phyloP scores from a whole-genome alignment of 2,329 filamentous ascomycete genomes.

The Nannizziopsis arthrosporioides region DNA sequence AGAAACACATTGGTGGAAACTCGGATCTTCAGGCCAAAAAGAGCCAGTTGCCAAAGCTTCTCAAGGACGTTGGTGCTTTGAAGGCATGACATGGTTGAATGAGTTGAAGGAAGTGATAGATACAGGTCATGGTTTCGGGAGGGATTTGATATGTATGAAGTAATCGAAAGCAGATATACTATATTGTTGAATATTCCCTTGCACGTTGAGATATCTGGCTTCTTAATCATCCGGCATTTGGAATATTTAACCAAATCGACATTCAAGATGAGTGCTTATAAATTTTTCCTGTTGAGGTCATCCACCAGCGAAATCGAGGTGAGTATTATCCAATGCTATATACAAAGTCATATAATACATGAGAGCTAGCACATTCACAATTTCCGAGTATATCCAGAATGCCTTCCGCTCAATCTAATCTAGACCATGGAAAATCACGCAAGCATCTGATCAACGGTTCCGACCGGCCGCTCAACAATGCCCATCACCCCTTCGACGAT shows the following conservation, averaged over 20 bases:
- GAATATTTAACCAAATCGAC: too few relatives aligned
- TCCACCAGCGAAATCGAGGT: too few relatives aligned
- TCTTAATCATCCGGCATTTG: too few relatives aligned
- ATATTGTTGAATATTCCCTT: too few relatives aligned
- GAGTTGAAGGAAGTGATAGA: too few relatives aligned
- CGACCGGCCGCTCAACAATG: constrained; percentile 77
- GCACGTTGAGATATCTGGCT: too few relatives aligned
- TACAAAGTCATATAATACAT: background rate
- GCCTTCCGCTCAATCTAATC: background rate
- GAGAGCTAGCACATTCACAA: background rate
- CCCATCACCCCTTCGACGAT: constrained; percentile 81
- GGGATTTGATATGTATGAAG: background rate
- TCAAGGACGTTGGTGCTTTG: constrained; percentile 53
- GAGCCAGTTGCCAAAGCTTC: constrained; percentile 50
- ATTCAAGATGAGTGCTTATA: too few relatives aligned
- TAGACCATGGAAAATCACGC: background rate
- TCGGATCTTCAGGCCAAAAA: constrained; percentile 66
- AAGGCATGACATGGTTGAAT: constrained; percentile 23
- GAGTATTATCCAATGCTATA: too few relatives aligned
- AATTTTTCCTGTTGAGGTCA: too few relatives aligned
- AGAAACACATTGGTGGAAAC: constrained; percentile 94
- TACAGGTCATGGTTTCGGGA: background rate
- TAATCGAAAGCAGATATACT: too few relatives aligned
- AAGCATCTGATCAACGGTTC: constrained; percentile 73
- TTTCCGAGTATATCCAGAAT: background rate